Evolutionary conservation across 345 rosid genomes (phyloP).

Genomic region (Eucalyptus rudis): DNA sequence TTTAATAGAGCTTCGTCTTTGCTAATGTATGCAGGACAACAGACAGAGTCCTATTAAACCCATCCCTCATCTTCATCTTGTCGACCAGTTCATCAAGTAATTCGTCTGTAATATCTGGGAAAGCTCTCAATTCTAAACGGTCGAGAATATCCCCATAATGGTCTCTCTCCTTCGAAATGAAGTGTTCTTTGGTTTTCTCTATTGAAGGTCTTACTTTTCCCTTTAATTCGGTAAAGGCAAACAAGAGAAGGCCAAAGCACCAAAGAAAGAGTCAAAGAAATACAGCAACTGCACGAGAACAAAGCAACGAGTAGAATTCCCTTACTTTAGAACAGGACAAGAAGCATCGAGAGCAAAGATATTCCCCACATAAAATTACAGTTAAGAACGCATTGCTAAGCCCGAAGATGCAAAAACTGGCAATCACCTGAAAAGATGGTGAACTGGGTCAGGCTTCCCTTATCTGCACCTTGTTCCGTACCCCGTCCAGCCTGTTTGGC

Average conservation of each 20-base stretch:
- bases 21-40: background rate
- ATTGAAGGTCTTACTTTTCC: background rate
- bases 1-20: background rate
- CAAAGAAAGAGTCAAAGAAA: background rate
- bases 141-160: background rate
- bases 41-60: background rate
- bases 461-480: slow-evolving; percentile 18
- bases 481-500: slow-evolving; percentile 14
- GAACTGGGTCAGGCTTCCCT: slow-evolving; percentile 33
- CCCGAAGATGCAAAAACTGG: background rate
- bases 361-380: background rate
- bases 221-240: background rate
- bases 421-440: slow-evolving; percentile 50
- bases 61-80: background rate
- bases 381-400: background rate
- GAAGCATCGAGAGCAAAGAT: background rate
- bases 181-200: background rate
- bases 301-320: background rate
- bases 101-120: background rate
- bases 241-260: background rate
- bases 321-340: background rate
- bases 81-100: background rate
- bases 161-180: background rate
- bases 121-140: background rate
- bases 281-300: background rate